Conservation (phyloP, 2,329 filamentous ascomycete species). For the Trichoderma gracile region DNA sequence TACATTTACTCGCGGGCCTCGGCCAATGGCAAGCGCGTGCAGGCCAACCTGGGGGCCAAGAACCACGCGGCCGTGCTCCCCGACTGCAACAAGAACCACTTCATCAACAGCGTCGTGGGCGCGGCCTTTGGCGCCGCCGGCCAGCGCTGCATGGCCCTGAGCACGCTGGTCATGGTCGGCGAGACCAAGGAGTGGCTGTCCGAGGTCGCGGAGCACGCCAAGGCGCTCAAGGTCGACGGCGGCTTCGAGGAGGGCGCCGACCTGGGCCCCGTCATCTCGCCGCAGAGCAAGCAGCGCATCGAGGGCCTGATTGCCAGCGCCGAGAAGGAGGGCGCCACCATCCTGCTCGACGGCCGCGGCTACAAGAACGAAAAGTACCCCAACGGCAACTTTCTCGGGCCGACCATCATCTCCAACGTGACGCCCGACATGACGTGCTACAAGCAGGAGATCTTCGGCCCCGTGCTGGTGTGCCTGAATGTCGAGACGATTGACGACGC, state of each 20-base stretch:
- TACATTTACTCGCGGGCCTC: constrained; percentile 80
- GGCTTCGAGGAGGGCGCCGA: constrained; percentile 81
- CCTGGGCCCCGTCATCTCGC: constrained; percentile 78
- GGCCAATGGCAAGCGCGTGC: constrained; percentile 83
- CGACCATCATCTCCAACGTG: constrained; percentile 80
- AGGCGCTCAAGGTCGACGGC: constrained; percentile 71
- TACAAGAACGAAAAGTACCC: constrained; percentile 76
- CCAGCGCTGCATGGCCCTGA: constrained; percentile 84
- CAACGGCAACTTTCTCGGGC: constrained; percentile 81
- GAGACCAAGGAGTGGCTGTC: constrained; percentile 81
- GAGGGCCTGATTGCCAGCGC: constrained; percentile 74
- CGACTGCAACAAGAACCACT: constrained; percentile 88
- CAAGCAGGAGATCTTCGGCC: constrained; percentile 81
- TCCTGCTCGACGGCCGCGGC: constrained; percentile 78
- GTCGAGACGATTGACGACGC: constrained; percentile 77
- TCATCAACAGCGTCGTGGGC: constrained; percentile 79
- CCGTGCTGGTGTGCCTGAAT: constrained; percentile 79
- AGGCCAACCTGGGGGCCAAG: constrained; percentile 85
- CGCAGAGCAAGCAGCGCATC: constrained; percentile 76
- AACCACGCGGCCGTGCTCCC: constrained; percentile 84
- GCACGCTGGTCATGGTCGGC: constrained; percentile 79
- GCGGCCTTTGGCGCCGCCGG: constrained; percentile 84
- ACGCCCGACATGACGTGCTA: constrained; percentile 82
- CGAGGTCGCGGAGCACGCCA: constrained; percentile 75
- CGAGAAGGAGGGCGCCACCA: constrained; percentile 77